Conservation (phyloP, 768 basidiomycete genomes). For the Daedaleopsis sinensis region DNA sequence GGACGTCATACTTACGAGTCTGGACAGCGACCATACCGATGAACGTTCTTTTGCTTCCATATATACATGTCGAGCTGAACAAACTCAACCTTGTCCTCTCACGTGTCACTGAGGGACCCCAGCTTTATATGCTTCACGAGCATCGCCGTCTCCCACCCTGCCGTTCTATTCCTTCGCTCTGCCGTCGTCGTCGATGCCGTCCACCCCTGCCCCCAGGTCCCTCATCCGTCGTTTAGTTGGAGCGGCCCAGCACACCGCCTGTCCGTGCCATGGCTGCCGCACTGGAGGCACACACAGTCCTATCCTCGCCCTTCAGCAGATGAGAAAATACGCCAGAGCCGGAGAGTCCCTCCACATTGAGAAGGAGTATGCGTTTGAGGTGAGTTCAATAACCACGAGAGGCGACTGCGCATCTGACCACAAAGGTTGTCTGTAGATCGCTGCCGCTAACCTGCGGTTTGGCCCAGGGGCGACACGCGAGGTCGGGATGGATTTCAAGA, state of each 20-base stretch:
- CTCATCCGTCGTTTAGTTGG: conserved; percentile 75
- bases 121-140: no score
- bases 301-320: conserved; percentile 54
- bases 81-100: no score
- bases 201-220: conserved; percentile 49
- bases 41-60: no score
- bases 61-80: no score
- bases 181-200: conserved; percentile 25
- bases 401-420: not conserved
- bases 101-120: no score
- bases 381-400: conserved; percentile 20
- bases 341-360: conserved; percentile 55
- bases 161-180: conserved; percentile 8
- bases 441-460: conserved; percentile 86
- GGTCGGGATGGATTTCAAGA: conserved; percentile 93
- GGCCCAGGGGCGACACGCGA: conserved; percentile 89
- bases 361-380: conserved; percentile 95
- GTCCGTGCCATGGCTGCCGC: conserved; percentile 79
- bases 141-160: not conserved
- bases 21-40: no score
- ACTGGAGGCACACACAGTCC: conserved; percentile 44
- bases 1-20: no score
- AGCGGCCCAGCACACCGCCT: conserved; percentile 70
- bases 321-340: conserved; percentile 79
- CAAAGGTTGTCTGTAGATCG: conserved; percentile 50